phyloP scores from a whole-genome alignment of 768 basidiomycete species.

The Termitomyces heimii region DNA sequence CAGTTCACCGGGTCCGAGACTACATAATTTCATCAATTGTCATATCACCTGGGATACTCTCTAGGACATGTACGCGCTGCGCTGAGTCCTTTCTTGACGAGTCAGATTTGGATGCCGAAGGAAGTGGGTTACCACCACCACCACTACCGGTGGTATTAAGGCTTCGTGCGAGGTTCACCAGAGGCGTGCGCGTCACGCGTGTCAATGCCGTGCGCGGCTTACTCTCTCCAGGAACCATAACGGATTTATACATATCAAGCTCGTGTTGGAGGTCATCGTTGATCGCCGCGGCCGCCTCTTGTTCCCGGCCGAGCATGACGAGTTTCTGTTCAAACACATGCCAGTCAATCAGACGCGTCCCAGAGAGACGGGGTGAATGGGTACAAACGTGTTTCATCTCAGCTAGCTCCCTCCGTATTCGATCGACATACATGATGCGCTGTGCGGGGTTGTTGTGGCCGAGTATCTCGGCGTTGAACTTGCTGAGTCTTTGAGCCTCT shows the following conservation, averaged over 20 bases:
- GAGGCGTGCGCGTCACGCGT: constrained; percentile 40
- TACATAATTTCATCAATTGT: constrained; percentile 38
- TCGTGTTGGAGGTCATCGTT: constrained; percentile 48
- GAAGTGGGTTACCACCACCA: neutral
- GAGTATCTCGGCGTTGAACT: constrained; percentile 81
- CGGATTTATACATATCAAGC: constrained; percentile 56
- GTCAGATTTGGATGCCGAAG: neutral
- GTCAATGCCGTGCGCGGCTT: constrained; percentile 54
- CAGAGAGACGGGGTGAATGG: neutral
- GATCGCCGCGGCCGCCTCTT: constrained; percentile 34
- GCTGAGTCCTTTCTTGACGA: constrained; percentile 1
- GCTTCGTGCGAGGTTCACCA: constrained; percentile 38
- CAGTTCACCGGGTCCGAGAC: neutral
- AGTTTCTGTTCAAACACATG: constrained; percentile 34
- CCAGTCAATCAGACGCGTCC: neutral
- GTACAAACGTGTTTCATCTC: constrained; percentile 71
- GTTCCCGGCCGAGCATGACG: constrained; percentile 38
- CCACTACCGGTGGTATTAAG: constrained; percentile 17
- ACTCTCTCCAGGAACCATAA: constrained; percentile 37
- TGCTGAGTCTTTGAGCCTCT: constrained; percentile 69
- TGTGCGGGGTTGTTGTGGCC: constrained; percentile 83
- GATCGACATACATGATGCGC: constrained; percentile 82
- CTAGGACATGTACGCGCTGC: constrained; percentile 17
- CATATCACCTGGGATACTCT: constrained; percentile 40
- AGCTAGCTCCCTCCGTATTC: constrained; percentile 73